Evolutionary conservation across 148 eudicot species (phyloP), one percentile per base, ranked within the genome.

Genomic region (Spergularia marina): DNA sequence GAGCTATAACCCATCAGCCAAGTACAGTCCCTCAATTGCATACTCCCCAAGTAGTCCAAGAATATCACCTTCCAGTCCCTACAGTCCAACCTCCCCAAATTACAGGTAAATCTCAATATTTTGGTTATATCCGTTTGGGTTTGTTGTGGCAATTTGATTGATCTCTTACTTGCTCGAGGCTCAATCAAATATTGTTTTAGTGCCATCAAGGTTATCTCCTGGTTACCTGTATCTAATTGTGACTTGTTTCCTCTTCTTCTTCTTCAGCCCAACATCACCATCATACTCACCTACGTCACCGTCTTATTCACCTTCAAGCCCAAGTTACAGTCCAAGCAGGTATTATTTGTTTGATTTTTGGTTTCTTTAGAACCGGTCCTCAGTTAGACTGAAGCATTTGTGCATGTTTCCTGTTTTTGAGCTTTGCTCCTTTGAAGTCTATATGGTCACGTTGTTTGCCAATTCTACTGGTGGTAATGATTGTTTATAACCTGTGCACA

Each of bases 281-380:
- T 85, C 87, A 11, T 85, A 83, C 78, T 83, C 85, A 3, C 82
- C 88, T 20, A 80, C 85, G 11, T 86, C 85, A 14, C 86, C 85
- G 2, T 68, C 86, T 5, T 84, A 83, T 74, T 84, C 83, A 20
- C 89, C 89, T 10, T 83, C 89, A 54, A 84, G 85, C 68, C 86
- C 89, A 68, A 82, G 79, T 12, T 86, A 86, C 70, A 83, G 88
- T 74, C 86, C 89, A 64, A 86, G 89, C 86, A 86, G 86, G 89
- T 83, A 77, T 39, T 56, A 12, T 71, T 77, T 76, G 47, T n/a
- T 34, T 25, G 47, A 49, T 68, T 68, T 40, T 40, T 49, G 14
- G 10, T 16, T 44, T 52, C n/a, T 30, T 70, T 44, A 41, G 10
- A 41, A 44, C 25, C 53, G 7, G 14, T 30, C 15, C 53, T 44